These are phyloP conservation scores for Neospermospora avenae DNA, from an alignment of 2,329 filamentous ascomycete genomes.

Conservation along the genomic window DNA sequence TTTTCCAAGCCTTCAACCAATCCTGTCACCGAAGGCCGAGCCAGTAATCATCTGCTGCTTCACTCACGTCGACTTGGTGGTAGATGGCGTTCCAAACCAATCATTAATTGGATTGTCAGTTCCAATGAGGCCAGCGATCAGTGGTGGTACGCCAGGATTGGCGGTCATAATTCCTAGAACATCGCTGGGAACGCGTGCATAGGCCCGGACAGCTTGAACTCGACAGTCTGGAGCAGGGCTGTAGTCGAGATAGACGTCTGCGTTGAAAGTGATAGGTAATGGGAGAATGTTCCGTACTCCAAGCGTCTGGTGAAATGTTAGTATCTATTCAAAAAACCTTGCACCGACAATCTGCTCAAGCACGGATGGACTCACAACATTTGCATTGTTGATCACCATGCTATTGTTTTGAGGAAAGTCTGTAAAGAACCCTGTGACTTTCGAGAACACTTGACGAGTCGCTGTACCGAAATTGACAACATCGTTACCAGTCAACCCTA, in stretches of 20 bases:
- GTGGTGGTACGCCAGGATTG: background rate
- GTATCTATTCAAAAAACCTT: background rate
- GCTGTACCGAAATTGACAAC: background rate
- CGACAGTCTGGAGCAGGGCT: background rate
- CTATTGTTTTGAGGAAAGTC: constrained; percentile 1
- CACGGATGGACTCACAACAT: background rate
- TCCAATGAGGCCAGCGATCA: background rate
- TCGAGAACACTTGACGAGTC: constrained; percentile 6
- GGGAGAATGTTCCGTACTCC: background rate
- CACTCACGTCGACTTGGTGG: background rate
- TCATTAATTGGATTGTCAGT: background rate
- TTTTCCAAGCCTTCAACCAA: too few species aligned
- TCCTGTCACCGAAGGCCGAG: too few species aligned
- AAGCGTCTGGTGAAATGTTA: background rate
- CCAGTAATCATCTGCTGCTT: background rate
- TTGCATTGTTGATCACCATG: constrained; percentile 1
- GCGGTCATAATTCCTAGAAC: background rate
- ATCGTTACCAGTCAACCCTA: background rate
- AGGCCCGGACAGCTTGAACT: background rate
- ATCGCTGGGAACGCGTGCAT: background rate
- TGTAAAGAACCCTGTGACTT: constrained; percentile 2
- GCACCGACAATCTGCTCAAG: background rate
- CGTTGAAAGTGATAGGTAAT: constrained; percentile 3
- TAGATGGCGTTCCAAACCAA: background rate
- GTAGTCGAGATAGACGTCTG: constrained; percentile 8